These are phyloP conservation scores for Alternaria longipes DNA, from an alignment of 2,329 filamentous ascomycete species.

Conservation along the genomic window DNA sequence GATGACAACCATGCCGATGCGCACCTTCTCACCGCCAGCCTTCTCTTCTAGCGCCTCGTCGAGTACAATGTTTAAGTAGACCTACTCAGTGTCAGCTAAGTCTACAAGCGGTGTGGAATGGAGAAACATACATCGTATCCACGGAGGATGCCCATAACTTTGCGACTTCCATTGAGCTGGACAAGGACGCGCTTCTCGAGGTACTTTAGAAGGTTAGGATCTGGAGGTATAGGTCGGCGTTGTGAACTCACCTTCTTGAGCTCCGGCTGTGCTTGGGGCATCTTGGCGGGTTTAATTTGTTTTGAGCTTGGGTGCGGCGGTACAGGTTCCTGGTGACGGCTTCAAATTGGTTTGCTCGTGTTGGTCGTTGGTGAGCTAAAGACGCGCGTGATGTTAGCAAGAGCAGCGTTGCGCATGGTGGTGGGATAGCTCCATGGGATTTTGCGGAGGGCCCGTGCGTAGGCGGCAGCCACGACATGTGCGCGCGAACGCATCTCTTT, in stretches of 20 bases:
- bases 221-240: neutral
- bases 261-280: conserved; percentile 99
- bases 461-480: conserved; percentile 22
- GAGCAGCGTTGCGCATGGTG: conserved; percentile 20
- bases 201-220: conserved; percentile 69
- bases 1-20: conserved; percentile 94
- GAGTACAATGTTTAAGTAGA: conserved; percentile 97
- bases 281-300: conserved; percentile 59
- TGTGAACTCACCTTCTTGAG: conserved; percentile 82
- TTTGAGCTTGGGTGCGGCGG: conserved; percentile 3
- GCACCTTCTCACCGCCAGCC: conserved; percentile 85
- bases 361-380: conserved; percentile 10
- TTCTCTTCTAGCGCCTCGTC: conserved; percentile 98
- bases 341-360: conserved; percentile 11
- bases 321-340: neutral
- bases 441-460: conserved; percentile 27
- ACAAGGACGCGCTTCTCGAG: conserved; percentile 99
- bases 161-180: conserved; percentile 96
- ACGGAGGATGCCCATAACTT: conserved; percentile 91
- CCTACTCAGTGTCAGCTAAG: conserved; percentile 61
- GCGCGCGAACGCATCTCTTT: conserved; percentile 12
- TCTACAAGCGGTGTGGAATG: neutral
- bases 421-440: conserved; percentile 35
- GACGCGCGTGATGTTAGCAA: conserved; percentile 23
- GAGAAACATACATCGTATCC: conserved; percentile 84